These are phyloP conservation scores for Penicillium subrubescens DNA, from an alignment of 495 filamentous ascomycete genomes.

Conservation along the genomic window DNA sequence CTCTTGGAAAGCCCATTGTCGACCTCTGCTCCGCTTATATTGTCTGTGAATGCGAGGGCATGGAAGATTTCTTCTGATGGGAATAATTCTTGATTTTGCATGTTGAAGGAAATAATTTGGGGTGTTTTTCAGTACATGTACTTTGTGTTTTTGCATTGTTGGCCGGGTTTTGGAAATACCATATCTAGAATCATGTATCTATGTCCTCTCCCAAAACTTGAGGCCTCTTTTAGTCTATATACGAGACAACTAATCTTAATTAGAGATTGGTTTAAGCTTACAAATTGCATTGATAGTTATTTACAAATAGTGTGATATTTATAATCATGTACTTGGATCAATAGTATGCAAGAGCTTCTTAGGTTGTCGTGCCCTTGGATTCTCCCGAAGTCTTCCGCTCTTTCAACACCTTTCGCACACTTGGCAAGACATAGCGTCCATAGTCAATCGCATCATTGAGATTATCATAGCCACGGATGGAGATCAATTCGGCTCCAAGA, in stretches of 20 bases:
- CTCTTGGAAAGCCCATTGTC: constrained; percentile 9
- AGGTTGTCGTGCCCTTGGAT: neutral
- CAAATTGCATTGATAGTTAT: neutral
- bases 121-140: neutral
- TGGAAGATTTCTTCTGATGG: constrained; percentile 2
- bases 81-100: neutral
- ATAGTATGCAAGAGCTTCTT: neutral
- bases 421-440: constrained; percentile 51
- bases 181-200: neutral
- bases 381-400: constrained; percentile 14
- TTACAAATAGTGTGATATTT: neutral
- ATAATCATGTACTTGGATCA: neutral
- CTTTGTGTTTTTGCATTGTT: neutral
- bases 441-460: constrained; percentile 57
- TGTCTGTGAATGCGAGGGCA: constrained; percentile 22
- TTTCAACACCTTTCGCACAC: constrained; percentile 44
- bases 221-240: neutral
- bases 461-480: constrained; percentile 58
- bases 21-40: constrained; percentile 26
- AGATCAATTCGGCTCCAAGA: constrained; percentile 54
- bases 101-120: neutral
- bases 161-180: neutral
- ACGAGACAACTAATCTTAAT: neutral
- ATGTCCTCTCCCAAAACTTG: neutral
- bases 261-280: neutral